Percentiles rank a stretch among this genome's conserved stretches.
phyloP scores from a whole-genome alignment of 257 asterid genomes.

The Solanum sejunctum region DNA sequence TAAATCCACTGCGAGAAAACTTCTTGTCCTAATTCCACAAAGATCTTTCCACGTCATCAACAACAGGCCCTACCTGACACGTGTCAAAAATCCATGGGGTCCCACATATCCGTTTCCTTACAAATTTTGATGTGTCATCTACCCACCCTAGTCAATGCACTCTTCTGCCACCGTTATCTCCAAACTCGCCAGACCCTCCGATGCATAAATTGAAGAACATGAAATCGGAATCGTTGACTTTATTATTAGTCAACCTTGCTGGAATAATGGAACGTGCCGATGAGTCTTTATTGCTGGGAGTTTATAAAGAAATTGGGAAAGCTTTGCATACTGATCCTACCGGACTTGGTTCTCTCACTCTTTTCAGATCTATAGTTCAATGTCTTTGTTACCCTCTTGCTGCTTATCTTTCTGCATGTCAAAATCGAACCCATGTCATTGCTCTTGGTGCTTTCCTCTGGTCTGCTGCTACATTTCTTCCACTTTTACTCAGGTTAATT shows the following conservation, averaged over 20 bases:
- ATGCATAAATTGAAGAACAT: neutral
- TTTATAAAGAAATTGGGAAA: conserved; percentile 46
- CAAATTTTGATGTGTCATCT: neutral
- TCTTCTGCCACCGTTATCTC: neutral
- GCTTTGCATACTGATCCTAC: conserved; percentile 83
- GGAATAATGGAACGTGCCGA: conserved; percentile 83
- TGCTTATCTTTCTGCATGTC: conserved; percentile 58
- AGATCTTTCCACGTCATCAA: neutral
- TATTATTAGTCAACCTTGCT: conserved; percentile 51
- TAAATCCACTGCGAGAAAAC: too few species aligned
- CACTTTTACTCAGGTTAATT: conserved; percentile 50
- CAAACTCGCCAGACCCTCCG: neutral
- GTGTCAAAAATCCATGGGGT: neutral
- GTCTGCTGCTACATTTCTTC: conserved; percentile 68
- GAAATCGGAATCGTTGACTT: conserved; percentile 39
- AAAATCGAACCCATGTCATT: conserved; percentile 62
- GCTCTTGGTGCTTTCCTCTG: conserved; percentile 83
- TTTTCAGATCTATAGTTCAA: conserved; percentile 72
- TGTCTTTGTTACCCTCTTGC: conserved; percentile 83
- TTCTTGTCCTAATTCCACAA: neutral
- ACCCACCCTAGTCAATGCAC: too few species aligned
- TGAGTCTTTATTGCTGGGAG: conserved; percentile 66
- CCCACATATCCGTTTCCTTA: neutral
- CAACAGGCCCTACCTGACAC: neutral
- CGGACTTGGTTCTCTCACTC: conserved; percentile 65